These are phyloP conservation scores for Sclerotiophoma versabilis DNA, from an alignment of 2,329 filamentous ascomycete genomes.

Conservation along the genomic window DNA sequence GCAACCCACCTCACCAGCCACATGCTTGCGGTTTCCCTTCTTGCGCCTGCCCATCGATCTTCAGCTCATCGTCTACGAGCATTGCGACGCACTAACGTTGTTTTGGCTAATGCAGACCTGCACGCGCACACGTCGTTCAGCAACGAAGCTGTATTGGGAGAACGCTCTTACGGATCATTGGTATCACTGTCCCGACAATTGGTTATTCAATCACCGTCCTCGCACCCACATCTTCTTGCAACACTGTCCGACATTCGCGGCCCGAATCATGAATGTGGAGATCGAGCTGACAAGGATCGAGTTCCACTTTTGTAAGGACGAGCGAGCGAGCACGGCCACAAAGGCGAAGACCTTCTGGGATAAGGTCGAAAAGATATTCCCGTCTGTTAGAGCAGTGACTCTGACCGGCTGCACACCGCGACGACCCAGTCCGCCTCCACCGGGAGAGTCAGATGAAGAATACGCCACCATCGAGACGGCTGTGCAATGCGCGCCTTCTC, in stretches of 20 bases:
- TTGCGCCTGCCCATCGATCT: conserved; percentile 33
- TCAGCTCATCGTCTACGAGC: conserved; percentile 31
- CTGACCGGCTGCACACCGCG: not conserved
- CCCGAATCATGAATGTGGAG: not conserved
- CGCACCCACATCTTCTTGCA: not conserved
- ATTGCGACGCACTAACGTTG: conserved; percentile 15
- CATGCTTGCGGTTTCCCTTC: conserved; percentile 18
- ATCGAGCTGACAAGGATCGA: not conserved
- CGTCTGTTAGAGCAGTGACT: not conserved
- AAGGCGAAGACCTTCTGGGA: conserved; percentile 1
- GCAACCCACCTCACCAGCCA: not conserved
- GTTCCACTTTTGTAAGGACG: not conserved
- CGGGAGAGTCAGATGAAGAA: not conserved
- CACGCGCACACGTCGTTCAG: not conserved
- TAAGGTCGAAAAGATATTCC: not conserved
- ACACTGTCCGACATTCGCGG: not conserved
- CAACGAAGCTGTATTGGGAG: conserved; percentile 13
- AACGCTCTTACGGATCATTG: not conserved
- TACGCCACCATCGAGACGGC: not conserved
- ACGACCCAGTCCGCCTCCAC: not conserved
- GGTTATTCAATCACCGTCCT: not conserved
- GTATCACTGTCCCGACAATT: not conserved
- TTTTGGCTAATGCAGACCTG: conserved; percentile 14
- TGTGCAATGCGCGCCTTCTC: not conserved
- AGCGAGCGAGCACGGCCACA: not conserved